These are phyloP conservation scores for Pigoraptor vietnamica DNA, from an alignment of 78 protist genomes.

Conservation along the genomic window DNA sequence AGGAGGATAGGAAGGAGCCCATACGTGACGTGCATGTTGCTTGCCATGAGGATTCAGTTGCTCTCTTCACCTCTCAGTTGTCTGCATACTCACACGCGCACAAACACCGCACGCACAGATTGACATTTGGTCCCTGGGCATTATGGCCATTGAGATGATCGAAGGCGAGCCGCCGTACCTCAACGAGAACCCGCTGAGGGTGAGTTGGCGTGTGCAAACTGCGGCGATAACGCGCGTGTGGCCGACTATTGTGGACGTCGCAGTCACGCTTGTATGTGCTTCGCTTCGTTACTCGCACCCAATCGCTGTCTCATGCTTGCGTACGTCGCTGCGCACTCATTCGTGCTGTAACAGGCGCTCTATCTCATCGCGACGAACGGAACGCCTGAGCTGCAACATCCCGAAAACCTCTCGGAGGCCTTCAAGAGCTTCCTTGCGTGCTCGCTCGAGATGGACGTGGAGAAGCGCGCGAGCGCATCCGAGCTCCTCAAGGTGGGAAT, in stretches of 20 bases:
- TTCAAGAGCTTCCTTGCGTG: constrained; percentile 21
- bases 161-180: constrained; percentile 92
- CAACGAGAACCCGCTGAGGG: constrained; percentile 75
- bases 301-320: too few species aligned
- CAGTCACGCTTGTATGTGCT: too few species aligned
- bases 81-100: background rate
- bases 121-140: constrained; percentile 50
- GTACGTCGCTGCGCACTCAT: too few species aligned
- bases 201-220: background rate
- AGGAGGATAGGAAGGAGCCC: too few species aligned
- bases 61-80: too few species aligned
- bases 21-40: background rate
- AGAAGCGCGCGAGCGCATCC: constrained; percentile 33
- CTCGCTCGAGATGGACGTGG: constrained; percentile 37
- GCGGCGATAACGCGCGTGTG: background rate
- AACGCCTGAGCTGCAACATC: constrained; percentile 63
- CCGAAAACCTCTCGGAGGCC: constrained; percentile 48
- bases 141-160: constrained; percentile 80
- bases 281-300: too few species aligned
- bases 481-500: constrained; percentile 21
- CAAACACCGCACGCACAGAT: background rate
- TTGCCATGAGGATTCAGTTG: too few species aligned
- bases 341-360: constrained; percentile 48
- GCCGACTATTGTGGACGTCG: background rate
- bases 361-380: constrained; percentile 83